Evolutionary conservation across 208 protist genomes (phyloP).

Genomic region (Crithidia acanthocephali): DNA sequence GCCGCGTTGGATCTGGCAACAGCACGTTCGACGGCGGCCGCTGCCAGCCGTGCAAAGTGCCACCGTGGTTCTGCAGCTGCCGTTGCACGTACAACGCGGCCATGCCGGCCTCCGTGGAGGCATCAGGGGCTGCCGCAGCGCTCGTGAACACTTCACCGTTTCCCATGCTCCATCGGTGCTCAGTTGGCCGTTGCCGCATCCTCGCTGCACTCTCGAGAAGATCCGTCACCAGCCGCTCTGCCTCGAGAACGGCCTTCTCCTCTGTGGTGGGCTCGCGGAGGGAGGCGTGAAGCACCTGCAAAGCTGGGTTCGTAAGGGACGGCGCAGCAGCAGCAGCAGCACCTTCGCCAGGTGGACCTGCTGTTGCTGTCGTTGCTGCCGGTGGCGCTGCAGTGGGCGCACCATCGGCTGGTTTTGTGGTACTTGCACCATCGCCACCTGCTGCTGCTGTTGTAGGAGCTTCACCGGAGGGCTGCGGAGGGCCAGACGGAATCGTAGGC

Average conservation of each 20-base stretch:
- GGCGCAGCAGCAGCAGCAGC: too few species aligned
- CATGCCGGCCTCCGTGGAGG: slow-evolving; percentile 3
- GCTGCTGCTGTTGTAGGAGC: not conserved
- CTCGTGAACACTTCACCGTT: too few species aligned
- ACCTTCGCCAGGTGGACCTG: not conserved
- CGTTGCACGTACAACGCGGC: slow-evolving; percentile 13
- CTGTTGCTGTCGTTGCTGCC: not conserved
- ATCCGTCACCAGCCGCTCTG: slow-evolving; percentile 22
- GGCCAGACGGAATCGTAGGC: not conserved
- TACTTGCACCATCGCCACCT: too few species aligned
- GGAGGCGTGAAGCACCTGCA: slow-evolving; percentile 6
- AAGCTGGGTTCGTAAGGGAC: not conserved
- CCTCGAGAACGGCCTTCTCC: slow-evolving; percentile 6
- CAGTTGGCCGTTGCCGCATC: too few species aligned
- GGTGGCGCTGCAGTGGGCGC: not conserved
- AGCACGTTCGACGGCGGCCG: slow-evolving; percentile 38
- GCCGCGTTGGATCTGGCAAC: slow-evolving; percentile 25
- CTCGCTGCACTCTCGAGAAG: slow-evolving; percentile 4
- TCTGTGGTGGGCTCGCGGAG: slow-evolving; percentile 5
- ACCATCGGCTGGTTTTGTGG: not conserved
- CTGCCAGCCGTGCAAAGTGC: slow-evolving; percentile 31
- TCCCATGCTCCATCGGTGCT: not conserved
- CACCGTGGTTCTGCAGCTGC: not conserved
- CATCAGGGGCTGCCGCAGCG: not conserved
- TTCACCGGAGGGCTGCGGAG: not conserved